A percentile compares a stretch with the other conserved stretches of the same genome.
These are phyloP conservation scores for Papiliotrema flavescens DNA, from an alignment of 1,284 basidiomycete genomes.

Conservation along the genomic window DNA sequence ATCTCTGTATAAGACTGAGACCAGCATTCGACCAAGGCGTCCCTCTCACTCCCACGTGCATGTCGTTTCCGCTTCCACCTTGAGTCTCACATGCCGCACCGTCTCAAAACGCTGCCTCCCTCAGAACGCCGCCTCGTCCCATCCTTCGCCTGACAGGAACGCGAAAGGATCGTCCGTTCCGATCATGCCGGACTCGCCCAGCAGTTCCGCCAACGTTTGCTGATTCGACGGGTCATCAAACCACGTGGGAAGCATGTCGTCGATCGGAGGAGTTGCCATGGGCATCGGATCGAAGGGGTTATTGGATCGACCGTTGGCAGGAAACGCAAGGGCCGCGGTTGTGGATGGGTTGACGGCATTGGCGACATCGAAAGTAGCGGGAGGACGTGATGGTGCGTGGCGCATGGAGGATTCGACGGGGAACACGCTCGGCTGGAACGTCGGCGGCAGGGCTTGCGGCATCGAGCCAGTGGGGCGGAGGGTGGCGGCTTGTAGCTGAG, in stretches of 20 bases:
- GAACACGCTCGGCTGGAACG: not conserved
- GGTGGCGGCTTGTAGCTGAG: constrained; percentile 17
- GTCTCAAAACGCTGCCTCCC: not conserved
- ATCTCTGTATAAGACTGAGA: no score
- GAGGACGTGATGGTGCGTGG: no score
- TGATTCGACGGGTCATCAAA: constrained; percentile 10
- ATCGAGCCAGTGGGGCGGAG: not conserved
- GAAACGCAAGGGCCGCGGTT: not conserved
- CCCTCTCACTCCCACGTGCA: no score
- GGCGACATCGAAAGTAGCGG: not conserved
- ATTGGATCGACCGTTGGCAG: not conserved
- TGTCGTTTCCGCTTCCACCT: no score
- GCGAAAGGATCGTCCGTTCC: constrained; percentile 25
- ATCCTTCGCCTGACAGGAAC: constrained; percentile 8
- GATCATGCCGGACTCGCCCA: constrained; percentile 15
- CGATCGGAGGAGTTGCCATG: not conserved
- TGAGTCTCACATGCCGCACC: no score
- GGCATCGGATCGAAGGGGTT: not conserved
- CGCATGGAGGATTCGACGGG: constrained; percentile 1
- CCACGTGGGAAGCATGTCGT: constrained; percentile 10
- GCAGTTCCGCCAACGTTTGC: constrained; percentile 5
- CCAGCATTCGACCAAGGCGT: no score
- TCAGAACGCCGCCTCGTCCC: not conserved
- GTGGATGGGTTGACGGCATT: not conserved
- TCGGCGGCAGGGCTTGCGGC: not conserved